Evolutionary conservation across 169 alveolate species (phyloP), one percentile per base, ranked within the genome.

Genomic region (Eimeria mitis): DNA sequence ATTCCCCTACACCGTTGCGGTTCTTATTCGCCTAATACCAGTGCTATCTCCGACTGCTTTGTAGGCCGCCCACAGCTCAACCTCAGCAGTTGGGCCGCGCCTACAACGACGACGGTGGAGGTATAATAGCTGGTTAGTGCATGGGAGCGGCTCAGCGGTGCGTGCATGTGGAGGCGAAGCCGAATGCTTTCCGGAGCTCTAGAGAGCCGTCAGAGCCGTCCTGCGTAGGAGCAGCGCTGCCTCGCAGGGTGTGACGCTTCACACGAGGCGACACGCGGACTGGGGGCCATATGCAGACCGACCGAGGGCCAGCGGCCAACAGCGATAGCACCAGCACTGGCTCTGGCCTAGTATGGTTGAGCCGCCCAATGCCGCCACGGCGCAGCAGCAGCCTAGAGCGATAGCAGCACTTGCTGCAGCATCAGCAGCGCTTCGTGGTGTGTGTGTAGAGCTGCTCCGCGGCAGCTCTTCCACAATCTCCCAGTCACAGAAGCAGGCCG

Each of bases 191-290:
- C 56, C 56, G 89, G 40, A 78, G 56, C 89, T 49, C n/a, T 31
- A 37, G 68, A 49, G 61, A 23, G 47, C 89, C 25, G 70, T 25
- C 56, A 83, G 91, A 49, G 91, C 61, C 76, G 40, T 59, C 91
- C 91, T 83, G 91, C 91, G 76, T 83, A 59, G 76, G 91, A 83
- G 76, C 91, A 37, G 42, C 59, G 78, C 76, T 54, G 76, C 76
- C 73, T 31, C 91, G 91, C 76, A 83, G 76, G 91, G 76, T 7
- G 89, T n/a, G 89, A 78, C 21, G 65, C 44, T 19, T n/a, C 54
- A 49, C 34, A 31, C 91, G 91, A 34, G 91, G 91, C 91, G 37
- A 59, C 91, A 34, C 40, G 34, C 91, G 11, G 37, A 56, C 49
- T 83, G 14, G 54, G 52, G 56, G 78, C 91, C 91, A 34, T 83